Base-by-base conservation (phyloP, 768 basidiomycete genomes). In the Rhodosporidiobolus odoratus region DNA sequence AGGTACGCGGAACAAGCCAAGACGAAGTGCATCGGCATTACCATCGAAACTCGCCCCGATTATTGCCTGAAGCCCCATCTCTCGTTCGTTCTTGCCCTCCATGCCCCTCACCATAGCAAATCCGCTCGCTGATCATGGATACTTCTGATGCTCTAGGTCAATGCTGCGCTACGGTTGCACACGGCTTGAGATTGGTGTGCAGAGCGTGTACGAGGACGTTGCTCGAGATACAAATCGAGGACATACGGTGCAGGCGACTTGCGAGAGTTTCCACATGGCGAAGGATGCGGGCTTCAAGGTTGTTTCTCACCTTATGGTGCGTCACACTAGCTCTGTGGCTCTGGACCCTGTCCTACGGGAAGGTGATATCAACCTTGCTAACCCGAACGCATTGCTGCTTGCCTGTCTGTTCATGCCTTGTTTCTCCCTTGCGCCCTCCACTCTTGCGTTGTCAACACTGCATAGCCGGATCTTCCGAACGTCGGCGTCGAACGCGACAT, bases 241-340 rank as follows among this genome's bases (percentile, higher is more conserved):
- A 1, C 96, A 99, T 80, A 99, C 96, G 34, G 96, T 99, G 59
- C 92, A 92, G 62, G 92, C 95, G 15, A 95, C 97, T 63, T 88
- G 91, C 57, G 95, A 99, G 79, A 91, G 89, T 19, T 99, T 99
- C 81, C 95, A 98, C 77, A 87, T 99, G 76, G 89, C 93, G 27
- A 99, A 99, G 79, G 95, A 99, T 77, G 96, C 95, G 2, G 96
- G 96, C 7, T 99, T 96, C 88, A 99, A 99, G 81, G 94, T 99
- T 64, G 96, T 99, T 37, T 94, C 94, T 27, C 96, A 99, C 79
- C 98, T 98, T 96, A 99, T 99, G 77, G 76, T 75, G 21, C 30
- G 75, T 38, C 19, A 16, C 13, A 47, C 40, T 25, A 10, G 16
- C 37, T 25, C 21, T 43, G n/a, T n/a, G n/a, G n/a, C n/a, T n/a